A percentile compares a stretch with the other conserved stretches of the same genome.
Evolutionary conservation across 257 asterid species (phyloP).

Genomic region (Solanum appendiculatum): DNA sequence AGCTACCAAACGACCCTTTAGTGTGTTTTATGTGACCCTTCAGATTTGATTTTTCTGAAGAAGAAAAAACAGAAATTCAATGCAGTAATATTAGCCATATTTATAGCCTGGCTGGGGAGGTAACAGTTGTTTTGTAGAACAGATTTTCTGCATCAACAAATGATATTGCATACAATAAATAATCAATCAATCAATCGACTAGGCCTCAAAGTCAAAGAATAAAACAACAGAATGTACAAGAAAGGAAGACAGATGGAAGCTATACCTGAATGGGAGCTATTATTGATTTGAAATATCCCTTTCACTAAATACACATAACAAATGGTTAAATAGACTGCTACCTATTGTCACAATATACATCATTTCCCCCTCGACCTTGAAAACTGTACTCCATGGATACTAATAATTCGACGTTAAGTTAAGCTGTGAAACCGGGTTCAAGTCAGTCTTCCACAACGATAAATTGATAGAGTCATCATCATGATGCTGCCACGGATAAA

Average conservation of each 20-base stretch:
- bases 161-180: background rate
- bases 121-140: background rate
- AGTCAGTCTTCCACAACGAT: background rate
- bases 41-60: background rate
- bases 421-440: background rate
- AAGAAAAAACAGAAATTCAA: background rate
- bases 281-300: background rate
- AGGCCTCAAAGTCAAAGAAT: background rate
- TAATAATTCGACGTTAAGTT: background rate
- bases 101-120: background rate
- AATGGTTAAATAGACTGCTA: background rate
- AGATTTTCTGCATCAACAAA: background rate
- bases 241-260: background rate
- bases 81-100: background rate
- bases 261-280: background rate
- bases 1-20: background rate
- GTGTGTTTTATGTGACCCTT: background rate
- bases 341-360: background rate
- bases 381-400: background rate
- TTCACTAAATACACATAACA: background rate
- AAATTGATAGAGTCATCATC: slow-evolving; percentile 1
- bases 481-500: slow-evolving; percentile 23
- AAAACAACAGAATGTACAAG: background rate
- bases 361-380: slow-evolving; percentile 4
- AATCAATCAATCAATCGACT: background rate